A percentile compares a stretch with the other conserved stretches of the same genome.
Evolutionary conservation across 1,139 yeast species (phyloP).

Genomic region (Geotrichum carabidarum): DNA sequence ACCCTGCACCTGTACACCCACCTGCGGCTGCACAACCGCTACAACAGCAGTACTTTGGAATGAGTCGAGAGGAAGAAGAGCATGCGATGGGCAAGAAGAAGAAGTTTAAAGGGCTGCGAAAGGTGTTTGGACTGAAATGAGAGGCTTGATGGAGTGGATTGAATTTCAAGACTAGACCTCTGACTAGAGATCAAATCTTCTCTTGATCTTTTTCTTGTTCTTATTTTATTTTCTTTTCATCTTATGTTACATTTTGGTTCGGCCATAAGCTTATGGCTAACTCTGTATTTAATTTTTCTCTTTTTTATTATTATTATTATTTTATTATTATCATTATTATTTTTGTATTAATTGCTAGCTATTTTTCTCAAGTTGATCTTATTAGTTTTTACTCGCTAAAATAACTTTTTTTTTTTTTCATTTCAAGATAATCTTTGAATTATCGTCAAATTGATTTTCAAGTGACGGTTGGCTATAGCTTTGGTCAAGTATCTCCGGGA

Average conservation of each 20-base stretch:
- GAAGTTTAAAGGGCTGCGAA: constrained; percentile 30
- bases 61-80: too few relatives aligned
- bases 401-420: background rate
- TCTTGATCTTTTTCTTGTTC: constrained; percentile 3
- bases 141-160: too few relatives aligned
- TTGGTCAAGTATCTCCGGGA: too few relatives aligned
- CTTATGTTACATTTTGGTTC: too few relatives aligned
- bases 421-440: background rate
- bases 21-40: background rate
- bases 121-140: constrained; percentile 27
- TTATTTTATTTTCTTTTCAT: constrained; percentile 9
- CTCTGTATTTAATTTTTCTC: too few relatives aligned
- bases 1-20: background rate
- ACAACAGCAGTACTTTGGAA: too few relatives aligned
- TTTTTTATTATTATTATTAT: background rate
- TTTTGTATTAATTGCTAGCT: background rate
- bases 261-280: too few relatives aligned
- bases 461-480: background rate
- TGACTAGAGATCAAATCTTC: background rate
- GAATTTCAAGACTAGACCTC: too few relatives aligned
- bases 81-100: constrained; percentile 26
- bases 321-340: background rate
- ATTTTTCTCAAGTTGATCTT: constrained; percentile 4
- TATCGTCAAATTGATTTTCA: background rate
- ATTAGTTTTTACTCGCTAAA: too few relatives aligned